Base-by-base conservation (phyloP, 2,329 filamentous ascomycete species). In the Phialophora verrucosa region DNA sequence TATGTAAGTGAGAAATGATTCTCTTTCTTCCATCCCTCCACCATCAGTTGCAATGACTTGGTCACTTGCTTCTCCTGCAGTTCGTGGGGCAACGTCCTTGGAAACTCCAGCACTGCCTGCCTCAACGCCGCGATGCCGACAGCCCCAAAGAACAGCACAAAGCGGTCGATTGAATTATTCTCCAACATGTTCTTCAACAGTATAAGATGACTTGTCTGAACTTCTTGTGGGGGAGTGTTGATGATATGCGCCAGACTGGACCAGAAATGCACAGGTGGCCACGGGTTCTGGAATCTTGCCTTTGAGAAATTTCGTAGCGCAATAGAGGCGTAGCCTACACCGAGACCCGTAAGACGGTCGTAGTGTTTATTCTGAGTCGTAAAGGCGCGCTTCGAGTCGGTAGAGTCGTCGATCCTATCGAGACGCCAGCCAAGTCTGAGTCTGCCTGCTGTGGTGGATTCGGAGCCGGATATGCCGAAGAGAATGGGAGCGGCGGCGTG, bases 251-350 rank as follows among this genome's bases (percentile, higher is more conserved):
- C 87, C 64, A 98, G 81, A 0, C 90, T 85, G 44, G 83, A 84
- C 95, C 95, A 99, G 81, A 95, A 98, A 63, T 93, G 84, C 0
- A 83, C 84, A 57, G 91, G 91, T 3, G 90, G 93, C 78, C 87
- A 95, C 0, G 90, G 93, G 72, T 93, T 93, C 54, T 81, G 82
- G 70, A 88, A 88, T 51, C 60, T 68, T 1, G 88, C 86, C 70
- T 86, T 89, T 69, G 86, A 87, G 75, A 96, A 97, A 76, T 96
- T 92, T 56, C 94, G 88, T 8, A 97, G 82, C 1, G 92, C 88
- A 44, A 98, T 83, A 1, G 93, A 88, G 0, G 93, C 91, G 75
- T 90, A 99, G 0, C 94, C 94, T 2, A 91, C 90, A 1, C 88
- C 92, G 0, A 97, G 82, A 0, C 93, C 94, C 3, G 87, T 89